Conservation (phyloP, 106 monocot species). For the Xerophyta viscosa region DNA sequence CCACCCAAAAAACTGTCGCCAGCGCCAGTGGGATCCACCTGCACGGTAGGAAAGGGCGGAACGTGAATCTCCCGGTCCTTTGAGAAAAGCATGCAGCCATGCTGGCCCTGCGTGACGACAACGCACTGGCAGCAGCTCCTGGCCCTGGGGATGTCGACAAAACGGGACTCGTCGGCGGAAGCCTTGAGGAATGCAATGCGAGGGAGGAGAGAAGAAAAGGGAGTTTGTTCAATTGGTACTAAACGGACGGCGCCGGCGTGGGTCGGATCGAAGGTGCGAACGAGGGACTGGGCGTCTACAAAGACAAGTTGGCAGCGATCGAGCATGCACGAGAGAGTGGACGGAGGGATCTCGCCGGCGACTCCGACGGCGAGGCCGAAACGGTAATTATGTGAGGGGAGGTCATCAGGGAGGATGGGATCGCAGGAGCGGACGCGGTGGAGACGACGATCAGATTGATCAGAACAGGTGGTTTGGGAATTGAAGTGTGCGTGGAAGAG, state of each 20-base stretch:
- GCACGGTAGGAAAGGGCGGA: conserved; percentile 42
- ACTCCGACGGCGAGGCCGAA: conserved; percentile 88
- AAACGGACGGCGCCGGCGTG: conserved; percentile 60
- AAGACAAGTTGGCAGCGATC: conserved; percentile 58
- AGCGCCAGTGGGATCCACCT: conserved; percentile 87
- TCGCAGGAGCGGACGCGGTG: conserved; percentile 58
- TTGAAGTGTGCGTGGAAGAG: conserved; percentile 81
- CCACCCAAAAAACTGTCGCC: conserved; percentile 91
- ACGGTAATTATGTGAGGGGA: conserved; percentile 33
- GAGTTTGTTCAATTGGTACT: conserved; percentile 33
- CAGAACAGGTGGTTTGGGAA: not conserved
- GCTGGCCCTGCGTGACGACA: conserved; percentile 68
- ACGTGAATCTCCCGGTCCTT: conserved; percentile 54
- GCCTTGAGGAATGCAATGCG: conserved; percentile 74
- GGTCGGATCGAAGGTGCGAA: conserved; percentile 56
- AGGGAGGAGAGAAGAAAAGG: conserved; percentile 50
- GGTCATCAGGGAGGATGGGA: conserved; percentile 60
- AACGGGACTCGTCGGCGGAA: conserved; percentile 76
- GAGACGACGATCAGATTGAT: conserved; percentile 51
- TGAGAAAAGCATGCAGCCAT: conserved; percentile 77
- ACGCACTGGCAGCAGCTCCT: conserved; percentile 57
- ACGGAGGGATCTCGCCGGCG: conserved; percentile 70
- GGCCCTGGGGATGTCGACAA: conserved; percentile 50
- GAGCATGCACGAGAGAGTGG: conserved; percentile 56
- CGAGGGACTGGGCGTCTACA: conserved; percentile 81